Base-by-base conservation (phyloP, 2,329 filamentous ascomycete species). In the Ophiostoma novo-ulmi region DNA sequence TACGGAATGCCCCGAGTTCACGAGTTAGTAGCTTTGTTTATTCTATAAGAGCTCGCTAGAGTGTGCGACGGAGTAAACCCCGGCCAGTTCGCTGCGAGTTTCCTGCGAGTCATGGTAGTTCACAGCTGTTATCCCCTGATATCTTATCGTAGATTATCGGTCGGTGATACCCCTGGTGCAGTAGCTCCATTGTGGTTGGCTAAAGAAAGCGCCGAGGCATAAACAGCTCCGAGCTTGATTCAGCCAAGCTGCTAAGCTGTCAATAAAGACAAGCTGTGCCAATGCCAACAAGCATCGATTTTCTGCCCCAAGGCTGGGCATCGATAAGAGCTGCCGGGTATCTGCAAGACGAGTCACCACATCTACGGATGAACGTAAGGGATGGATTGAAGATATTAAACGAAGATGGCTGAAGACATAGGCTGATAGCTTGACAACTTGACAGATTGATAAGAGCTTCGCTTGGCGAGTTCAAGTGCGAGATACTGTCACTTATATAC, bases 291-390 rank as follows among this genome's bases (percentile, higher is more conserved):
- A 58, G 52, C 52, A 55, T 22, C 48, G 3, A 17, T 48, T 48
- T 20, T 48, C n/a, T 20, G 44, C 11, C 44, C n/a, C n/a, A 22
- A 58, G 52, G 52, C 52, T 31, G 52, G 52, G 52, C 52, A 14
- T 58, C 52, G 52, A 58, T 58, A 58, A 58, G 44, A 48, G 52
- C n/a, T 58, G 22, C n/a, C 52, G 52, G 52, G 10, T 58, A 58
- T 58, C 52, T 58, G 52, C 44, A 48, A n/a, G 44, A 7, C 44
- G n/a, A n/a, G 17, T n/a, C 17, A 20, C 17, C 44, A 48, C 5
- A 5, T 48, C 44, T 6, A 48, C 44, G 44, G 44, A 48, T 48
- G 44, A 20, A n/a, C 17, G 44, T 20, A n/a, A 48, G 17, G 44
- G 5, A 20, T 48, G 17, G 52, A 58, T 58, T 4, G n/a, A 26